Conservation (phyloP, 352 stramenopile species). For the Phytopythium montanum region DNA sequence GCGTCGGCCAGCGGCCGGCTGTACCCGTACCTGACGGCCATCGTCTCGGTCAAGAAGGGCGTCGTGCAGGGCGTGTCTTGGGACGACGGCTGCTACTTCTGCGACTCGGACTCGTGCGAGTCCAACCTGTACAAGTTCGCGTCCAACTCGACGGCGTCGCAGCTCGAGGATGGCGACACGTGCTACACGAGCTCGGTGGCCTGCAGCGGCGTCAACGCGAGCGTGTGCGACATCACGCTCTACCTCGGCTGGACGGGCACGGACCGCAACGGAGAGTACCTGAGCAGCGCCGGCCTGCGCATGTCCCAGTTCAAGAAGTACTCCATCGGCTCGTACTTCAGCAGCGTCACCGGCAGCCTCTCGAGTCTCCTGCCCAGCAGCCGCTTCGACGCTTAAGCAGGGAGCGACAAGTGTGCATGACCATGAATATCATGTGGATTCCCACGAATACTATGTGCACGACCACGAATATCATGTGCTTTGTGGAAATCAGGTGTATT, state of each 20-base stretch:
- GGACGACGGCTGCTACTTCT: slow-evolving; percentile 84
- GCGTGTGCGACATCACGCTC: slow-evolving; percentile 62
- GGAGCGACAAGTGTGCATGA: background rate
- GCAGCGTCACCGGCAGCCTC: slow-evolving; percentile 53
- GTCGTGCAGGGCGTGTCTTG: slow-evolving; percentile 73
- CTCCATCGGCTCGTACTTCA: slow-evolving; percentile 77
- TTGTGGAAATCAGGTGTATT: slow-evolving; percentile 3
- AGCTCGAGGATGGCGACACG: slow-evolving; percentile 56
- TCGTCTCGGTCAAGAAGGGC: slow-evolving; percentile 79
- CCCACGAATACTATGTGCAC: slow-evolving; percentile 4
- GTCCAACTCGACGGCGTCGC: slow-evolving; percentile 39
- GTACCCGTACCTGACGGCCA: slow-evolving; percentile 76
- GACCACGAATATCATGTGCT: slow-evolving; percentile 6
- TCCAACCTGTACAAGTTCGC: slow-evolving; percentile 62
- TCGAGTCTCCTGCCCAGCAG: slow-evolving; percentile 41
- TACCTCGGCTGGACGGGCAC: slow-evolving; percentile 82
- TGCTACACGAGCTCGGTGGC: slow-evolving; percentile 44
- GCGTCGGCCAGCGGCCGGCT: slow-evolving; percentile 37
- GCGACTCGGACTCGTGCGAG: slow-evolving; percentile 45
- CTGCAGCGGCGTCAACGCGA: slow-evolving; percentile 28
- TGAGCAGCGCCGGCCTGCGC: slow-evolving; percentile 67
- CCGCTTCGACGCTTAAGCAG: slow-evolving; percentile 27
- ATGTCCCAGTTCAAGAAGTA: slow-evolving; percentile 86
- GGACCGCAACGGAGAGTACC: slow-evolving; percentile 73
- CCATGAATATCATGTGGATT: slow-evolving; percentile 5